These are phyloP conservation scores for Rhizomucor pusillus DNA, from an alignment of 371 early-diverging fungal genomes.

Conservation along the genomic window DNA sequence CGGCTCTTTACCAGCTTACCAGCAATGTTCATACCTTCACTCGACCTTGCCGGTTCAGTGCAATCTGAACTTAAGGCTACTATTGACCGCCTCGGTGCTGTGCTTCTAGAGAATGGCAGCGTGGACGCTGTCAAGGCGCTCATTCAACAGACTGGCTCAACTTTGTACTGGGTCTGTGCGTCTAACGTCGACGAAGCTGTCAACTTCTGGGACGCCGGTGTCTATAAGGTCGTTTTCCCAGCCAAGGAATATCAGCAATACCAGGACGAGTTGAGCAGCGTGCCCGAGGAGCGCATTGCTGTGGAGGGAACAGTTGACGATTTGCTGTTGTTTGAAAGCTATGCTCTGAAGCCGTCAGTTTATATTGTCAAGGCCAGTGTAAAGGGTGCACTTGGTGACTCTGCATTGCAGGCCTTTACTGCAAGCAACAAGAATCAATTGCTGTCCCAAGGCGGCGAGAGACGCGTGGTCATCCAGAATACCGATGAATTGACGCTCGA, in stretches of 20 bases:
- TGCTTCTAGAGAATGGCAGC: constrained; percentile 35
- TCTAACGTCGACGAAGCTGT: constrained; percentile 49
- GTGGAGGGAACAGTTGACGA: constrained; percentile 12
- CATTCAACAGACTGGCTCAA: constrained; percentile 39
- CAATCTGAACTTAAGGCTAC: constrained; percentile 24
- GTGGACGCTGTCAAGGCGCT: constrained; percentile 35
- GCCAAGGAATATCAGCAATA: constrained; percentile 25
- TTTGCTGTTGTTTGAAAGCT: not conserved
- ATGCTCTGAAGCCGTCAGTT: constrained; percentile 1
- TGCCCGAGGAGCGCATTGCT: constrained; percentile 49
- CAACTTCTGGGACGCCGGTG: constrained; percentile 59
- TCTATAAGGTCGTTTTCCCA: constrained; percentile 55
- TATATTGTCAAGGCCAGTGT: constrained; percentile 12
- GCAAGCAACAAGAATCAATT: constrained; percentile 18
- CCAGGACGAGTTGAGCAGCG: constrained; percentile 23
- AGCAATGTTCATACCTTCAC: constrained; percentile 54
- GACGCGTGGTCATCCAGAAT: constrained; percentile 41
- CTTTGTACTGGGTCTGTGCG: constrained; percentile 57
- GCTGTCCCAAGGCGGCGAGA: constrained; percentile 41
- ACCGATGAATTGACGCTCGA: constrained; percentile 29
- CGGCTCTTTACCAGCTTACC: too few relatives aligned
- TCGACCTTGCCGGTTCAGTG: constrained; percentile 32
- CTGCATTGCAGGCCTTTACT: constrained; percentile 19
- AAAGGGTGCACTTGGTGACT: constrained; percentile 8
- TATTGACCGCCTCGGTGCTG: constrained; percentile 25